Percentiles rank a stretch among this genome's conserved stretches.
These are phyloP conservation scores for Letharia columbiana DNA, from an alignment of 495 filamentous ascomycete genomes.

Conservation along the genomic window DNA sequence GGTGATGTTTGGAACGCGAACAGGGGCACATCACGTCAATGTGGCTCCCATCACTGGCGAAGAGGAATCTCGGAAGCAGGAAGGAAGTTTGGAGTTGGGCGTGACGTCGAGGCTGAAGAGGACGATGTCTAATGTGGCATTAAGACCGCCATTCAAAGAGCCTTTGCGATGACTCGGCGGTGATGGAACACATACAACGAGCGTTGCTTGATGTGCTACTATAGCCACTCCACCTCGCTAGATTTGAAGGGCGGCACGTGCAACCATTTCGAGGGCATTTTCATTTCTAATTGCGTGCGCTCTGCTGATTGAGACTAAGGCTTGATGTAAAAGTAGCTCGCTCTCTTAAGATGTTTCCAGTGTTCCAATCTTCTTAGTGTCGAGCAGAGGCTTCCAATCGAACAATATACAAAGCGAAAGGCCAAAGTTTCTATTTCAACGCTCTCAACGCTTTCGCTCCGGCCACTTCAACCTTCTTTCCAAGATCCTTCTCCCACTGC, in stretches of 20 bases:
- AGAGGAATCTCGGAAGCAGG: not conserved
- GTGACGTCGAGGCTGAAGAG: slow-evolving; percentile 10
- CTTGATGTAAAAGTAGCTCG: not conserved
- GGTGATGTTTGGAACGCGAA: not conserved
- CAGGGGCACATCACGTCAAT: not conserved
- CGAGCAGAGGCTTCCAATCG: not conserved
- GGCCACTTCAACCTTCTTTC: not conserved
- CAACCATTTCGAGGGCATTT: too few species aligned
- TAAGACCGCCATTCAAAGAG: slow-evolving; percentile 15
- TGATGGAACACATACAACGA: not conserved
- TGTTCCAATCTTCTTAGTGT: not conserved
- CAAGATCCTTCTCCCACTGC: not conserved
- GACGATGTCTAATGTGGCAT: slow-evolving; percentile 13
- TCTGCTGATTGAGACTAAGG: too few species aligned
- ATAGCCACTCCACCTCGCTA: not conserved
- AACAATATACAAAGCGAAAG: not conserved
- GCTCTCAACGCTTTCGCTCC: not conserved
- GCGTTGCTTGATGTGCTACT: too few species aligned
- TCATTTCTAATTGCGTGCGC: too few species aligned
- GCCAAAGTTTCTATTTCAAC: not conserved
- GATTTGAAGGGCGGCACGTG: not conserved
- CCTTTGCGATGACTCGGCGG: not conserved
- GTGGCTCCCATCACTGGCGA: not conserved
- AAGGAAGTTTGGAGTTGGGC: not conserved
- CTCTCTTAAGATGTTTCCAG: not conserved